phyloP scores from a whole-genome alignment of 2,329 filamentous ascomycete species.

The Alternaria consortialis region DNA sequence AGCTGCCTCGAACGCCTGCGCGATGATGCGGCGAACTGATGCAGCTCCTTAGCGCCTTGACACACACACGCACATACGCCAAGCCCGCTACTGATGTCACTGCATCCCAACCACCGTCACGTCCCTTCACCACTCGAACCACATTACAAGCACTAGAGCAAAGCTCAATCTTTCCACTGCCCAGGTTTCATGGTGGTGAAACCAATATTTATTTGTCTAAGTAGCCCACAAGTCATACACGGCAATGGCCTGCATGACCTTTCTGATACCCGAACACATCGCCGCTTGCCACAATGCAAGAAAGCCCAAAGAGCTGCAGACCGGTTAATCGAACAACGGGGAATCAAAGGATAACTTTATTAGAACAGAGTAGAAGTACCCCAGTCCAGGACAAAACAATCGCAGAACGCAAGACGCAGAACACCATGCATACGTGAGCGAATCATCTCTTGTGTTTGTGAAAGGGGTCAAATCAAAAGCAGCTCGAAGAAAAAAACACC shows the following conservation, averaged over 20 bases:
- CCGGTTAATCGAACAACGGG: neutral
- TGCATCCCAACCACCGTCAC: conserved; percentile 7
- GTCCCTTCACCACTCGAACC: neutral
- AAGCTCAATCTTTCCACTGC: neutral
- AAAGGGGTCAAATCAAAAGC: neutral
- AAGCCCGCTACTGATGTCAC: conserved; percentile 19
- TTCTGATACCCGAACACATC: neutral
- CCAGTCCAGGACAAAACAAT: neutral
- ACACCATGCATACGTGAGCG: conserved; percentile 18
- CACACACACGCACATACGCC: neutral
- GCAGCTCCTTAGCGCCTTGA: conserved; percentile 17
- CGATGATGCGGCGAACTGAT: conserved; percentile 34
- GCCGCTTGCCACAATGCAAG: conserved; percentile 3
- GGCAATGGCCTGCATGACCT: neutral
- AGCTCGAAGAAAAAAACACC: neutral
- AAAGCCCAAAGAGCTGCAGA: neutral
- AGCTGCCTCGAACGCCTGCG: conserved; percentile 35
- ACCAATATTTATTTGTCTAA: neutral
- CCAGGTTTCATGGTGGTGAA: neutral
- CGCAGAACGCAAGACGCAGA: conserved; percentile 14
- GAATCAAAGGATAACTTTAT: conserved; percentile 8
- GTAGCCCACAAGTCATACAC: neutral
- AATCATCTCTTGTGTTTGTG: conserved; percentile 9
- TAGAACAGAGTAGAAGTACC: conserved; percentile 9
- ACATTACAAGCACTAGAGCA: neutral